Percentiles rank a stretch among this genome's conserved stretches.
Conservation (phyloP, 1,284 basidiomycete species). For the Earliella scabrosa region DNA sequence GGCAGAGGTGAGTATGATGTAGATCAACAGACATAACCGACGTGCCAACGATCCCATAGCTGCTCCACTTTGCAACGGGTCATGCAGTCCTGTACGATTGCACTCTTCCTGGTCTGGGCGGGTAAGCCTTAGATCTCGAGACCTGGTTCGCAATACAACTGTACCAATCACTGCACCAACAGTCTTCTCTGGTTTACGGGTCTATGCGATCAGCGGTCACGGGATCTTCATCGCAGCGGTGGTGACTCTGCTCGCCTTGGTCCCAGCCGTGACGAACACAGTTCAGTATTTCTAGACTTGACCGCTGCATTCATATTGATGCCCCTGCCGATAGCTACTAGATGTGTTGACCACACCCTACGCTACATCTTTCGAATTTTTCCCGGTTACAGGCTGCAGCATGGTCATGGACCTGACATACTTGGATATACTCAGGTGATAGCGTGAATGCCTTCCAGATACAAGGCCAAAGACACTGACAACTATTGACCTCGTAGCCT, state of each 20-base stretch:
- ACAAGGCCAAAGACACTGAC: no score
- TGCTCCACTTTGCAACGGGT: slow-evolving; percentile 1
- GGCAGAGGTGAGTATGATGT: slow-evolving; percentile 5
- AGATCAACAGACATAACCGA: not conserved
- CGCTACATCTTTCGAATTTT: not conserved
- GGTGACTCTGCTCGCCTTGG: not conserved
- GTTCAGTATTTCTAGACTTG: not conserved
- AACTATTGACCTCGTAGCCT: not conserved
- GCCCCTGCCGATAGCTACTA: not conserved
- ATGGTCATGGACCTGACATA: no score
- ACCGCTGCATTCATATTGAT: not conserved
- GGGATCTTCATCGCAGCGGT: not conserved
- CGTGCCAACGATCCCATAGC: not conserved
- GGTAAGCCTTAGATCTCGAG: not conserved
- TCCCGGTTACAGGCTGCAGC: not conserved
- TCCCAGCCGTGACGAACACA: not conserved
- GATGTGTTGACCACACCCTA: not conserved
- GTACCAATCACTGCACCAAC: not conserved
- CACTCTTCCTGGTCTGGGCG: slow-evolving; percentile 7
- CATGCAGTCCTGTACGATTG: not conserved
- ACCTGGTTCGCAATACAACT: not conserved
- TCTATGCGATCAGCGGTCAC: slow-evolving; percentile 3
- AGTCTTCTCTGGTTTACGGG: slow-evolving; percentile 9
- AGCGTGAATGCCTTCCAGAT: no score
- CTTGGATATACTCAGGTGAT: no score